Evolutionary conservation across 345 rosid genomes (phyloP).

Genomic region (Punica granatum): DNA sequence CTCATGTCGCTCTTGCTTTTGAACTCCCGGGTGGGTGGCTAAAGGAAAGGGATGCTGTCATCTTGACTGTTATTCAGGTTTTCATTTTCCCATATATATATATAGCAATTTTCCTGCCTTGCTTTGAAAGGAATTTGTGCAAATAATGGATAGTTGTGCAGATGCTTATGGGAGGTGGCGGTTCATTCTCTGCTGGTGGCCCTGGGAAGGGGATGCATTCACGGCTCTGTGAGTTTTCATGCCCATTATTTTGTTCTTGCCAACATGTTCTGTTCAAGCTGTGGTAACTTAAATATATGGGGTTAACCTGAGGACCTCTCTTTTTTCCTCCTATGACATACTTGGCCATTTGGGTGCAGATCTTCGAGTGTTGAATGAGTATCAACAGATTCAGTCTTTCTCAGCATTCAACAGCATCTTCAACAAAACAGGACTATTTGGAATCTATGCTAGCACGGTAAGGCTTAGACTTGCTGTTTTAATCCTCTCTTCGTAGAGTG

Average conservation of each 20-base stretch:
- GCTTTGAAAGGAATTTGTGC: not conserved
- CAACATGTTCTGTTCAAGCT: not conserved
- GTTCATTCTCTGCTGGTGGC: conserved; percentile 97
- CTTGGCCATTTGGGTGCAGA: conserved; percentile 31
- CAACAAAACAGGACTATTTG: conserved; percentile 67
- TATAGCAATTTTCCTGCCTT: not conserved
- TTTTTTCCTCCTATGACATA: not conserved
- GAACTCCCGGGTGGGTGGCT: conserved; percentile 87
- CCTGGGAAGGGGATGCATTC: conserved; percentile 99
- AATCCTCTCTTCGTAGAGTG: not conserved
- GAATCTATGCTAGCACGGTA: conserved; percentile 73
- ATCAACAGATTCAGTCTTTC: conserved; percentile 65
- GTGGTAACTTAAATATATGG: not conserved
- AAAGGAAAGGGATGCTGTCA: conserved; percentile 63
- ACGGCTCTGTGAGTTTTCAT: conserved; percentile 64
- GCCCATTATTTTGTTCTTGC: not conserved
- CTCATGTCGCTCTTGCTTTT: conserved; percentile 90
- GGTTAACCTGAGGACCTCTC: not conserved
- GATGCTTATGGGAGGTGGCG: conserved; percentile 99
- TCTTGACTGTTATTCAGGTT: conserved; percentile 86
- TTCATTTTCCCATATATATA: not conserved
- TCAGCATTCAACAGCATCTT: conserved; percentile 82
- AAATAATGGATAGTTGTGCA: conserved; percentile 19
- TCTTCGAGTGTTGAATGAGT: conserved; percentile 59
- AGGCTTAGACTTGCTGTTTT: conserved; percentile 18